These are phyloP conservation scores for Bipolaris victoriae DNA, from an alignment of 2,329 filamentous ascomycete genomes.

Conservation along the genomic window DNA sequence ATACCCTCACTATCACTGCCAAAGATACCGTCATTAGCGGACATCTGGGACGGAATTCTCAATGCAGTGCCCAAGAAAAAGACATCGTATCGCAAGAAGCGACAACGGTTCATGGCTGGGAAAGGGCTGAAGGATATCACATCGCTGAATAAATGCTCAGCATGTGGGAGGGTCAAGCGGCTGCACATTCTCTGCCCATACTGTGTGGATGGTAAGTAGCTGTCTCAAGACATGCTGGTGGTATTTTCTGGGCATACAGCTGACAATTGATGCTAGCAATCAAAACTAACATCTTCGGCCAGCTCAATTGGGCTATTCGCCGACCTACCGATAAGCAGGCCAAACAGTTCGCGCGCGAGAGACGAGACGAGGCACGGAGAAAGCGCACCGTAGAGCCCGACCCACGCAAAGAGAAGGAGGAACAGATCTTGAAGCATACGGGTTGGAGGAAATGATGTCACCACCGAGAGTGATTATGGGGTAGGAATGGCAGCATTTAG, in stretches of 20 bases:
- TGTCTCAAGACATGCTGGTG: fast-evolving
- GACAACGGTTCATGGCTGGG: constrained; percentile 90
- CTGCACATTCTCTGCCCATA: constrained; percentile 87
- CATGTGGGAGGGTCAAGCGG: constrained; percentile 85
- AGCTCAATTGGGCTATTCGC: constrained; percentile 35
- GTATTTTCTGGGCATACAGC: not conserved
- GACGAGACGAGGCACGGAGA: constrained; percentile 21
- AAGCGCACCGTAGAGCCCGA: constrained; percentile 26
- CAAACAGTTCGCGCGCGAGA: constrained; percentile 38
- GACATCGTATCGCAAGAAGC: constrained; percentile 94
- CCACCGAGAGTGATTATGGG: no score
- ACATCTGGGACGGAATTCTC: constrained; percentile 91
- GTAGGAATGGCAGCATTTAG: not conserved
- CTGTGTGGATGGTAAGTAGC: constrained; percentile 78
- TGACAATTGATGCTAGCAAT: constrained; percentile 33
- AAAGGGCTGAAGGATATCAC: constrained; percentile 94
- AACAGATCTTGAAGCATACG: constrained; percentile 37
- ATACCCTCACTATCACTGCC: constrained; percentile 59
- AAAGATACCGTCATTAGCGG: constrained; percentile 62
- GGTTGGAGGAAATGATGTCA: constrained; percentile 32
- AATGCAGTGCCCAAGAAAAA: constrained; percentile 98
- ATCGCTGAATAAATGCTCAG: constrained; percentile 84
- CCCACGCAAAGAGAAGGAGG: constrained; percentile 35
- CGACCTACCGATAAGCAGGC: constrained; percentile 37
- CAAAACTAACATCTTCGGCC: constrained; percentile 44